phyloP scores from a whole-genome alignment of 2,329 filamentous ascomycete genomes.

The Diaporthe amygdali region DNA sequence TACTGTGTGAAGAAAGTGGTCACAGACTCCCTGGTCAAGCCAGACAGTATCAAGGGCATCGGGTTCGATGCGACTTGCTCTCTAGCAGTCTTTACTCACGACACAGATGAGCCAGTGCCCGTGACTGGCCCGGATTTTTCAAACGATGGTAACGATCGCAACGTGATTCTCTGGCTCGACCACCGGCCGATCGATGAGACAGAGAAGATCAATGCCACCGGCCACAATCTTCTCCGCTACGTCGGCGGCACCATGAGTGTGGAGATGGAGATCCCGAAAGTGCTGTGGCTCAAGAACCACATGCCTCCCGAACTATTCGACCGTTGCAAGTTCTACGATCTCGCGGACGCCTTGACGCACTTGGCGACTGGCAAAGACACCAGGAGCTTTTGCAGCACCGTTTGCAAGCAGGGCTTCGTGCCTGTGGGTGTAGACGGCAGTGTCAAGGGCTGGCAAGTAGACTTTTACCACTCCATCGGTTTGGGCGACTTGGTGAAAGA shows the following conservation, averaged over 20 bases:
- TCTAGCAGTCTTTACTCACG: constrained; percentile 84
- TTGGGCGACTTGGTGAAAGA: constrained; percentile 84
- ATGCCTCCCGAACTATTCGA: constrained; percentile 93
- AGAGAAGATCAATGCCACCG: constrained; percentile 88
- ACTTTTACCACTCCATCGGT: constrained; percentile 87
- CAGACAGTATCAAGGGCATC: constrained; percentile 80
- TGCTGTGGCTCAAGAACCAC: constrained; percentile 97
- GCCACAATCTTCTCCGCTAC: constrained; percentile 92
- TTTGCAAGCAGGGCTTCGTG: constrained; percentile 96
- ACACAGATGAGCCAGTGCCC: constrained; percentile 89
- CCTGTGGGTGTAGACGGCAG: constrained; percentile 97
- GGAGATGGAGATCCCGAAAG: constrained; percentile 99
- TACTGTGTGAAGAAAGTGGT: constrained; percentile 84
- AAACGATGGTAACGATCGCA: constrained; percentile 82
- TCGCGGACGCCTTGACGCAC: constrained; percentile 91
- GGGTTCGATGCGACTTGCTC: constrained; percentile 99
- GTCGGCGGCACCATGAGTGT: constrained; percentile 98
- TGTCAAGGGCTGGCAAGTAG: constrained; percentile 97
- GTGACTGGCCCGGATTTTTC: constrained; percentile 89
- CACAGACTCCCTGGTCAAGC: constrained; percentile 79
- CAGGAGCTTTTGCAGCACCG: constrained; percentile 91
- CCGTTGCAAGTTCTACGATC: constrained; percentile 95
- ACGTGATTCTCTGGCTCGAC: constrained; percentile 97
- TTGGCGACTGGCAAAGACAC: constrained; percentile 92
- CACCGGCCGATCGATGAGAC: constrained; percentile 92